Evolutionary conservation across 2,329 filamentous ascomycete species (phyloP), one percentile per base, ranked within the genome.

Genomic region (Cladosporium oxysporum): DNA sequence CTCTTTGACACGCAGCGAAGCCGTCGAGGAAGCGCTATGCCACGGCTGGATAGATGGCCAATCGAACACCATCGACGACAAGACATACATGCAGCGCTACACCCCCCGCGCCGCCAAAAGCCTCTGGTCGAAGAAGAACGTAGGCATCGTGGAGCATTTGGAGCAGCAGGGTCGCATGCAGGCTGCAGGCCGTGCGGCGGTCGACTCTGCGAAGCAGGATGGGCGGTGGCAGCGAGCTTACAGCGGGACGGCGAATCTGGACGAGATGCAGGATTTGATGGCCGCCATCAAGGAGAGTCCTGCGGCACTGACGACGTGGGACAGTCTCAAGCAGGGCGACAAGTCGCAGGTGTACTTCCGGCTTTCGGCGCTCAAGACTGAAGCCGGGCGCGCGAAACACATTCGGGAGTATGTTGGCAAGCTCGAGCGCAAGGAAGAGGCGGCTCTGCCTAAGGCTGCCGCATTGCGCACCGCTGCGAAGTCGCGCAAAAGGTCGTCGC

Each of bases 1-100:
- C 1, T 83, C 83, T 0, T 75, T 87, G 16, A 81, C 79, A 18
- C 72, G 80, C 71, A 66, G 76, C 7, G 74, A 87, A 71, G 86
- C 86, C 0, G 79, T 88, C 21, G 83, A 88, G 71, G 75, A 79
- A 37, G 85, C 86, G 1, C 79, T 89, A 7, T 88, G 86, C 72
- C 84, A 83, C 71, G 87, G 87, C 50, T 89, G 87, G 86, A 89
- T 88, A 65, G 86, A 89, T 72, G 85, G 86, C 0, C 85, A 86
- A 70, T 80, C 80, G 2, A 79, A 80, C 57, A 66, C 76, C 3
- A 73, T 79, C 57, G 82, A 87, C 68, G 79, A 79, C 0, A 70
- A 75, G 3, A 82, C 80, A 69, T 88, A 84, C 73, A 72, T 84
- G 1, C 84, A 86, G 69, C 81, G 85, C 10, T 88, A 87, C 77